Evolutionary conservation across 2,329 filamentous ascomycete genomes (phyloP).

Genomic region (Alternaria atra): DNA sequence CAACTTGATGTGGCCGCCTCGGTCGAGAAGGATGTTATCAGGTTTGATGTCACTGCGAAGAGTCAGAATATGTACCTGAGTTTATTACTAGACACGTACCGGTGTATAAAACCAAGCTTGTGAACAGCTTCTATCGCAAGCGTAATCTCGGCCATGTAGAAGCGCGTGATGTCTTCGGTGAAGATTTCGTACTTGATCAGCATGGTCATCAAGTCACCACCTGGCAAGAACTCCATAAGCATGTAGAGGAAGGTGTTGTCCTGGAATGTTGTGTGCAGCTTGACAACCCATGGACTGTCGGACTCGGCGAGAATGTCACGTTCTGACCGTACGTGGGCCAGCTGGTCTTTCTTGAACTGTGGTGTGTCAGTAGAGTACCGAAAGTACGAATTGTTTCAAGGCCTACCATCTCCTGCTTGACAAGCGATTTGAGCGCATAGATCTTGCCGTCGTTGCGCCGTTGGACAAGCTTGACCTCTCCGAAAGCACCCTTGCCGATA

Average conservation of each 20-base stretch:
- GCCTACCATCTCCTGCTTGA: slow-evolving; percentile 91
- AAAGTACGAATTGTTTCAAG: background rate
- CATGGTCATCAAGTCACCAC: slow-evolving; percentile 99
- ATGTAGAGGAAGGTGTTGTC: slow-evolving; percentile 97
- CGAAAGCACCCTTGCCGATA: slow-evolving; percentile 98
- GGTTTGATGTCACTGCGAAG: slow-evolving; percentile 86
- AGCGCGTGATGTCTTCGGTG: slow-evolving; percentile 96
- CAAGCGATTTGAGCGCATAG: slow-evolving; percentile 96
- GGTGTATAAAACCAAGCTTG: slow-evolving; percentile 97
- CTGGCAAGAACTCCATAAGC: slow-evolving; percentile 98
- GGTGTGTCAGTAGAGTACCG: slow-evolving; percentile 25
- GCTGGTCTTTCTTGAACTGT: slow-evolving; percentile 93
- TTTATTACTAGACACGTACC: slow-evolving; percentile 65
- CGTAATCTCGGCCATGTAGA: slow-evolving; percentile 98
- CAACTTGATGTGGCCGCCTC: slow-evolving; percentile 95
- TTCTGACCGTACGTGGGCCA: slow-evolving; percentile 96
- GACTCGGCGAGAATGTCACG: slow-evolving; percentile 97
- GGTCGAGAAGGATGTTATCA: slow-evolving; percentile 96
- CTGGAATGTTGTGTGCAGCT: slow-evolving; percentile 98
- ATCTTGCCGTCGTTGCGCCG: slow-evolving; percentile 96
- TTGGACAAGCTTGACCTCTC: slow-evolving; percentile 96
- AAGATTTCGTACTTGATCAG: slow-evolving; percentile 99
- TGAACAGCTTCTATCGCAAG: slow-evolving; percentile 99
- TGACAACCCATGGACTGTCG: slow-evolving; percentile 99
- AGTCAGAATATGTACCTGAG: slow-evolving; percentile 31